phyloP scores from a whole-genome alignment of 768 basidiomycete species.

The Tulasnella sp. region DNA sequence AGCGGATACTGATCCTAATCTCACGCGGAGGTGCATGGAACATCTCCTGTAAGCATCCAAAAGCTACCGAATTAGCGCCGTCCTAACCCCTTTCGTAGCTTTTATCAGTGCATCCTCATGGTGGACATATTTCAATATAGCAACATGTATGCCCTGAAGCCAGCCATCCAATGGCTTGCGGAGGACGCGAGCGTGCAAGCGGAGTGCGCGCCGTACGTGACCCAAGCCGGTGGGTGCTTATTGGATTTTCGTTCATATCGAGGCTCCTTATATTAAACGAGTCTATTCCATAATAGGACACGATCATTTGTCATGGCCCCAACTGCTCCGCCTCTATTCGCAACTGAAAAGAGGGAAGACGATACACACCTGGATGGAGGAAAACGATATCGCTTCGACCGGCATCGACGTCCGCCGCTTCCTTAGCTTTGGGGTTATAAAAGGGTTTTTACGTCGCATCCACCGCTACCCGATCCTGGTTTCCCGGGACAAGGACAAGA shows the following conservation, averaged over 20 bases:
- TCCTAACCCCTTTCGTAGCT: constrained; percentile 41
- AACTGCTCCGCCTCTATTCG: constrained; percentile 81
- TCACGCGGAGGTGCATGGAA: constrained; percentile 82
- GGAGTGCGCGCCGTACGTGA: constrained; percentile 92
- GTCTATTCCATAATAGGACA: constrained; percentile 31
- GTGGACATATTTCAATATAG: constrained; percentile 97
- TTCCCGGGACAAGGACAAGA: constrained; percentile 18
- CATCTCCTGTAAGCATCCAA: constrained; percentile 77
- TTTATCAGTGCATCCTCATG: constrained; percentile 91
- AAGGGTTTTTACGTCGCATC: constrained; percentile 91
- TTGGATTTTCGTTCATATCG: background rate
- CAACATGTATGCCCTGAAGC: constrained; percentile 92
- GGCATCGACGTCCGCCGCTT: constrained; percentile 93
- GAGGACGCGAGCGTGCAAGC: constrained; percentile 77
- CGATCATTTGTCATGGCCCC: constrained; percentile 79
- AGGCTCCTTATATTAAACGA: background rate
- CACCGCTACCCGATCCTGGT: constrained; percentile 84
- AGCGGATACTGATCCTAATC: constrained; percentile 78
- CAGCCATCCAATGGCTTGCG: constrained; percentile 82
- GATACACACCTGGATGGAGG: constrained; percentile 83
- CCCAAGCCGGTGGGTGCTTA: constrained; percentile 55
- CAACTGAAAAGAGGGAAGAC: constrained; percentile 78
- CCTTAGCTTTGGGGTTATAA: constrained; percentile 95
- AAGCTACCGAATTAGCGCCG: background rate
- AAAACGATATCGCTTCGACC: constrained; percentile 59